A percentile compares a stretch with the other conserved stretches of the same genome.
phyloP scores from a whole-genome alignment of 306 rosid species.

The Vachellia pachyceras region DNA sequence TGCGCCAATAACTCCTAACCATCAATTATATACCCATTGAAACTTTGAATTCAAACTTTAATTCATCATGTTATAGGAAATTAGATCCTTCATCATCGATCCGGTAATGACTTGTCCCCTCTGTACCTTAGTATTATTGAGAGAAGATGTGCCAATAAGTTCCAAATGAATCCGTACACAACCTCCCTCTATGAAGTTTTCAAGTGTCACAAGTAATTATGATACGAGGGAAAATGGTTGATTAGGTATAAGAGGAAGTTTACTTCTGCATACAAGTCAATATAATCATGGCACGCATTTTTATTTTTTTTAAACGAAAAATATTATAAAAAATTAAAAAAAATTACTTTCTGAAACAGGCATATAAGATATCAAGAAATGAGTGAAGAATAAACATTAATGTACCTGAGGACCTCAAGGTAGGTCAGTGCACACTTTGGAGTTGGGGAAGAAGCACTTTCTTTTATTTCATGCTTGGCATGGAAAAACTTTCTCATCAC shows the following conservation, averaged over 20 bases:
- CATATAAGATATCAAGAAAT: neutral
- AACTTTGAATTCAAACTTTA: too few species aligned
- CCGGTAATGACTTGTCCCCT: too few species aligned
- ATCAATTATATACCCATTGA: too few species aligned
- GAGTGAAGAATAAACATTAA: neutral
- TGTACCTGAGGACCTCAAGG: neutral
- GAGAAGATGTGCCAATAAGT: neutral
- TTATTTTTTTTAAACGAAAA: neutral
- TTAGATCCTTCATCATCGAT: too few species aligned
- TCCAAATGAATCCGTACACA: neutral
- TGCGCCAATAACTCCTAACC: too few species aligned
- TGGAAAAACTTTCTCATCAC: neutral
- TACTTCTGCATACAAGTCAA: neutral
- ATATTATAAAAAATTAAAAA: neutral
- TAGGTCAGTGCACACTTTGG: conserved; percentile 1
- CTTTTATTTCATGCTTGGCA: neutral
- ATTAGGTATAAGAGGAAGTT: neutral
- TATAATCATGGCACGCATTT: neutral
- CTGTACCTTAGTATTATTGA: too few species aligned
- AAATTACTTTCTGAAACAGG: neutral
- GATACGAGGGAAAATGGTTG: neutral
- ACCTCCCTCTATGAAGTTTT: neutral
- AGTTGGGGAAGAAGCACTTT: neutral
- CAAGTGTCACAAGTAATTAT: neutral
- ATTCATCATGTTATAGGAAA: too few species aligned